A percentile compares a stretch with the other conserved stretches of the same genome.
Evolutionary conservation across 2,329 filamentous ascomycete species (phyloP).

Genomic region (Alternaria solani): DNA sequence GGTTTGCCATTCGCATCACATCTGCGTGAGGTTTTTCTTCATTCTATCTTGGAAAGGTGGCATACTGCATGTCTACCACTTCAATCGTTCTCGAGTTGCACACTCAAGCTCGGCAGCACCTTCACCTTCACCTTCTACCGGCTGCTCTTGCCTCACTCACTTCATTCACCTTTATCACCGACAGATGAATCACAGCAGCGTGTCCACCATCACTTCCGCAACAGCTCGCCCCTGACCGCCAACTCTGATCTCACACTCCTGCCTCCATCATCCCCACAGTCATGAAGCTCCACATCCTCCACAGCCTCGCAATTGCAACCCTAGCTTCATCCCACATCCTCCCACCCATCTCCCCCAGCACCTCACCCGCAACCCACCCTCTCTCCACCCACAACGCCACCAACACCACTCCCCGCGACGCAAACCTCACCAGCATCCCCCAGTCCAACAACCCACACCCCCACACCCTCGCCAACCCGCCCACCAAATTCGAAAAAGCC

Average conservation of each 20-base stretch:
- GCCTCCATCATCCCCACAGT: not conserved
- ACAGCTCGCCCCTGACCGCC: too few species aligned
- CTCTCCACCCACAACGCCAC: not conserved
- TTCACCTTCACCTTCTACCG: not conserved
- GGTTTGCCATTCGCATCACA: not conserved
- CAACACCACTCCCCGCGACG: not conserved
- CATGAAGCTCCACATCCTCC: slow-evolving; percentile 7
- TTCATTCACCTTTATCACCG: not conserved
- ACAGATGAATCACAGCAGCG: not conserved
- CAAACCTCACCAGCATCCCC: not conserved
- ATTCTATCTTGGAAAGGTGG: too few species aligned
- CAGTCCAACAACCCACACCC: not conserved
- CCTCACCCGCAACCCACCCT: not conserved
- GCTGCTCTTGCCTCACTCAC: slow-evolving; percentile 1
- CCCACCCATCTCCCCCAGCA: not conserved
- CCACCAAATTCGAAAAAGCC: slow-evolving; percentile 9
- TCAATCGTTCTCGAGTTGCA: not conserved
- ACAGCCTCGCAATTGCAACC: not conserved
- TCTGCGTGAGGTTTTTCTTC: too few species aligned
- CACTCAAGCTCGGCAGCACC: not conserved
- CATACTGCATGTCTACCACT: fast-evolving
- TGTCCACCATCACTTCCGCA: not conserved
- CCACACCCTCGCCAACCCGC: not conserved
- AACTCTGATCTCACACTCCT: not conserved
- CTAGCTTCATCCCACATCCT: not conserved